Percentiles rank a stretch among this genome's conserved stretches.
Conservation (phyloP, 176 grass and related monocot genomes). For the maize (Zea mays) region Zm-B73-REFERENCE-NAM-5.0 NC_050100.1:15143001-15143500, state of each 20-base stretch:
- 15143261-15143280: constrained; percentile 93
- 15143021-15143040: constrained; percentile 54
- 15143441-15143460: constrained; percentile 79
- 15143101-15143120: neutral
- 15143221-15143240: constrained; percentile 71
- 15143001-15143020: constrained; percentile 19
- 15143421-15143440: constrained; percentile 94
- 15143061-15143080: constrained; percentile 28
- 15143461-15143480: constrained; percentile 70
- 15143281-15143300: constrained; percentile 89
- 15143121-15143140: constrained; percentile 10
- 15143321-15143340: constrained; percentile 67
- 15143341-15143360: constrained; percentile 80
- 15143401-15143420: constrained; percentile 96
- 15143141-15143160: constrained; percentile 34
- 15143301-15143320: constrained; percentile 89
- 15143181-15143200: constrained; percentile 69
- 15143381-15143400: constrained; percentile 76
- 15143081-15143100: constrained; percentile 22
- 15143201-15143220: constrained; percentile 76
- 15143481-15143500: constrained; percentile 75
- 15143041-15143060: constrained; percentile 36
- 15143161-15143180: constrained; percentile 31
- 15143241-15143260: constrained; percentile 92
- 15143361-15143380: constrained; percentile 92